Base-by-base conservation (phyloP, 805 yeast genomes). In the Pichia exigua region DNA sequence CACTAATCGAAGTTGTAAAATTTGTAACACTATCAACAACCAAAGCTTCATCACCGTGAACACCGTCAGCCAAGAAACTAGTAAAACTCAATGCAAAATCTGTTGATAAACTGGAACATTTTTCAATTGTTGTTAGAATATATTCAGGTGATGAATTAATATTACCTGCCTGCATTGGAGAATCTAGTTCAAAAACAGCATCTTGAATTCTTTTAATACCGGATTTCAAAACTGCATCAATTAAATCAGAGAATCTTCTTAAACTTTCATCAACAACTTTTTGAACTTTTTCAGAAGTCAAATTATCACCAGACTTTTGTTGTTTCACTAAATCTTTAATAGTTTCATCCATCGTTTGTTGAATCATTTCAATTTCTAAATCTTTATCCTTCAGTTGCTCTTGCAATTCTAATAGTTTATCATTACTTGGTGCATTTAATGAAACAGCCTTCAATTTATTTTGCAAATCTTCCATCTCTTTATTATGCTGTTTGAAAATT, bases 91-190 rank as follows among this genome's bases (percentile, higher is more conserved):
- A 78, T 6, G 95, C 86, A 66, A 90, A 87, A 41, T 85, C 91
- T 7, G 91, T 87, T 0, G 91, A 89, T 17, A 78, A 71, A 41
- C 81, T 78, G 0, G 88, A 78, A 20, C 85, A 76, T 56, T 82
- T 77, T 62, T 90, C 96, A 55, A 83, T 72, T 42, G 87, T 71
- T 0, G 92, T 82, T 38, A 83, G 70, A 22, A 85, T 66, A 59
- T 79, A 83, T 57, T 78, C 82, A 2, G 92, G 87, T 0, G 92
- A 78, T 2, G 94, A 75, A 63, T 82, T 82, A 57, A 82, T 80
- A 63, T 86, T 87, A 50, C 94, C 94, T 4, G 89, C 87, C 66
- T 85, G 88, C 79, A 85, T 79, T 30, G 94, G 87, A 5, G 91
- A 83, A 50, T 81, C 83, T 54, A 87, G 71, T 59, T 83, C 89